A percentile compares a stretch with the other conserved stretches of the same genome.
phyloP scores from a whole-genome alignment of 768 basidiomycete genomes.

The Serpula lacrymans region DNA sequence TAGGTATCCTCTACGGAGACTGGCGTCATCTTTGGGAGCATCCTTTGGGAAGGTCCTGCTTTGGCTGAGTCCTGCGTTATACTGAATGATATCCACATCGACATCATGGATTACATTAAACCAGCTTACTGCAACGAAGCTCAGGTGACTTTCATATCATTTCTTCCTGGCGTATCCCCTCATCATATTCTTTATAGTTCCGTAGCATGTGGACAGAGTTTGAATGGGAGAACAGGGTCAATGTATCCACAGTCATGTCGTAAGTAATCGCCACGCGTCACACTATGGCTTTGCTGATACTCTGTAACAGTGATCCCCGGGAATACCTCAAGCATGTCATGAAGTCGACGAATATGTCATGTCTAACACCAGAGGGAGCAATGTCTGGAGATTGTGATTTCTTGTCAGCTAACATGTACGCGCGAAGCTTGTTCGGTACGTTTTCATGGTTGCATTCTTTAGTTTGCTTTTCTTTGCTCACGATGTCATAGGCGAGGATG shows the following conservation, averaged over 20 bases:
- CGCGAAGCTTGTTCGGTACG: constrained; percentile 88
- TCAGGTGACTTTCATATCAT: constrained; percentile 50
- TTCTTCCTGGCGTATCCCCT: constrained; percentile 1
- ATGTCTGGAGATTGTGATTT: constrained; percentile 96
- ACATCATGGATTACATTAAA: constrained; percentile 98
- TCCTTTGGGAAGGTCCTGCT: constrained; percentile 90
- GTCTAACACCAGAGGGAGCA: constrained; percentile 84
- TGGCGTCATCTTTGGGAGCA: constrained; percentile 97
- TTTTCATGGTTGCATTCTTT: constrained; percentile 9
- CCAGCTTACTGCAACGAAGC: constrained; percentile 94
- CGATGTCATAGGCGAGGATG: constrained; percentile 77
- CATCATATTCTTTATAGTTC: constrained; percentile 51
- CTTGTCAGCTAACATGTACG: constrained; percentile 95
- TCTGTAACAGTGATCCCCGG: constrained; percentile 62
- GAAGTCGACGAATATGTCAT: constrained; percentile 97
- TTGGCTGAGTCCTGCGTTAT: constrained; percentile 91
- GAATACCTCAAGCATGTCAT: constrained; percentile 93
- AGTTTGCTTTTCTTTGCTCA: neutral
- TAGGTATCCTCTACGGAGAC: constrained; percentile 94
- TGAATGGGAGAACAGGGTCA: constrained; percentile 99
- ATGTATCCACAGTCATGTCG: constrained; percentile 82
- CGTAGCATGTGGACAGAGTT: constrained; percentile 99
- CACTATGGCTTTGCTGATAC: neutral
- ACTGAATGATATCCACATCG: constrained; percentile 94
- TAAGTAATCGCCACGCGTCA: constrained; percentile 39